Evolutionary conservation across 2,329 filamentous ascomycete genomes (phyloP), one percentile per base, ranked within the genome.

Genomic region (Ascochyta viciae-villosae): DNA sequence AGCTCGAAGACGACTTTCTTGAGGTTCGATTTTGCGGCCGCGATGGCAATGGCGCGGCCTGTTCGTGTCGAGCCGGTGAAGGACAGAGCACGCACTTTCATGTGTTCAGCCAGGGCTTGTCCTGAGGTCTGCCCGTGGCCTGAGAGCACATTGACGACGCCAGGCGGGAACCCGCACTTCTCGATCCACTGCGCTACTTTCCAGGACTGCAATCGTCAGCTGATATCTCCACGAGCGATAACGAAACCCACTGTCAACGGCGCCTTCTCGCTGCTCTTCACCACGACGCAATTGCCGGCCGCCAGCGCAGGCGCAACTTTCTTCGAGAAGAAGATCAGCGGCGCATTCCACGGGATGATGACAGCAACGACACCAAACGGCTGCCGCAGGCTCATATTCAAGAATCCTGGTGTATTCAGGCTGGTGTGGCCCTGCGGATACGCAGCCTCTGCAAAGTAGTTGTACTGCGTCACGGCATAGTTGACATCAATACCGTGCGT

Each of bases 1-100:
- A 94, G 80, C 77, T 94, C 93, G 73, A 91, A 91, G 78, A 94
- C 90, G 23, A 92, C 89, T 67, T 90, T 88, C 83, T 94, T 94
- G 66, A 91, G 89, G 68, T 93, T 91, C 66, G 89, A 90, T 2
- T 89, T 90, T 31, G 87, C 90, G 49, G 89, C 85, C 52, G 81
- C 77, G 76, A 65, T 64, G 44, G 88, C 93, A 74, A 94, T 94
- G 79, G 93, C 92, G 78, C 93, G 89, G 66, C 90, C 90, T 7
- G 90, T 90, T 80, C 90, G 89, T 79, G 93, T 93, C 74, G 89
- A 87, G 63, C 90, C 90, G 39, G 94, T 91, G 70, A 94, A 94
- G 73, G 86, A 89, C 69, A 94, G 84, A 50, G 90, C 90, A 82
- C 92, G 92, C 81, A 94, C 89, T 59, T 83, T 82, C 39, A 90